Evolutionary conservation across 2,329 filamentous ascomycete genomes (phyloP).

Genomic region (Tolypocladium paradoxum): DNA sequence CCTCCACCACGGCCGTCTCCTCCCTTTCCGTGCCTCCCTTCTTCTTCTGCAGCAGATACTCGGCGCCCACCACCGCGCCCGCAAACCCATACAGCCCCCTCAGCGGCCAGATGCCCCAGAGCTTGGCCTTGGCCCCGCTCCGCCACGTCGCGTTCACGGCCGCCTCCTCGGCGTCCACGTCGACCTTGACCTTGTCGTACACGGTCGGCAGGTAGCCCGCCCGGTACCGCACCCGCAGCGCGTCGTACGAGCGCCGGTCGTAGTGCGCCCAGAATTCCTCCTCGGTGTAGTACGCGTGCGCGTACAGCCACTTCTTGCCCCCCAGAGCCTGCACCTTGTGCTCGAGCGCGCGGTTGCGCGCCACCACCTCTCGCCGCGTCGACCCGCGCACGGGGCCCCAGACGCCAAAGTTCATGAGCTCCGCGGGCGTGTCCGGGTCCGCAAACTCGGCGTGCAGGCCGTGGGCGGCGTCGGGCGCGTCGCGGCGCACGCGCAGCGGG

Average conservation of each 20-base stretch:
- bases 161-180: conserved; percentile 23
- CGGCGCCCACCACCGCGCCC: conserved; percentile 31
- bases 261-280: conserved; percentile 60
- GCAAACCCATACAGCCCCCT: conserved; percentile 35
- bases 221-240: conserved; percentile 44
- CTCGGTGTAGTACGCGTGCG: conserved; percentile 57
- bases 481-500: conserved; percentile 34
- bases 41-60: conserved; percentile 32
- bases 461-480: conserved; percentile 28
- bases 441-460: conserved; percentile 38
- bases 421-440: conserved; percentile 19
- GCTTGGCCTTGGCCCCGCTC: conserved; percentile 14
- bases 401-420: conserved; percentile 51
- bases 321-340: conserved; percentile 44
- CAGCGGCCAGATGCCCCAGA: conserved; percentile 26
- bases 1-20: no score
- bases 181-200: conserved; percentile 55
- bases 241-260: conserved; percentile 47
- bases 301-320: conserved; percentile 62
- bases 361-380: conserved; percentile 34
- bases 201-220: conserved; percentile 51
- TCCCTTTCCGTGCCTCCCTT: neutral
- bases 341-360: conserved; percentile 50
- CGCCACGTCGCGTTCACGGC: conserved; percentile 21
- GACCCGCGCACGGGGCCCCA: conserved; percentile 40